Percentiles rank a stretch among this genome's conserved stretches.
Conservation (phyloP, 176 grass and related monocot genomes). For the Musa itinerans region DNA sequence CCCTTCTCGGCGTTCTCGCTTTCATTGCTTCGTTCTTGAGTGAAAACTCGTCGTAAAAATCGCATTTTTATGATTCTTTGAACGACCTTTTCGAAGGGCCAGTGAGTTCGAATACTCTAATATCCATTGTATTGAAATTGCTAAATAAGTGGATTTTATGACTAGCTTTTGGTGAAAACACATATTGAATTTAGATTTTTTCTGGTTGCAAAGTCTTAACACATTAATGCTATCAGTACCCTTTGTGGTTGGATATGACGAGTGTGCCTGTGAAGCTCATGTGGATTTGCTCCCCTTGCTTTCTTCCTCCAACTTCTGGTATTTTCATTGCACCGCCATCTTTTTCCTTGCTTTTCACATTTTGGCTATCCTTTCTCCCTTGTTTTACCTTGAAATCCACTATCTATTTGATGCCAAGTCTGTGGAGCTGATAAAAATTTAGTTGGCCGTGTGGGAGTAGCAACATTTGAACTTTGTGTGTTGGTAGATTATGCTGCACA, state of each 20-base stretch:
- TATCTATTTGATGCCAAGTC: background rate
- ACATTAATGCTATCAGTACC: background rate
- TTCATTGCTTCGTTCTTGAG: conserved; percentile 5
- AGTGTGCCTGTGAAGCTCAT: conserved; percentile 16
- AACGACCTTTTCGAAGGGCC: background rate
- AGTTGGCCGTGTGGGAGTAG: background rate
- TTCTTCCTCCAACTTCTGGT: conserved; percentile 13
- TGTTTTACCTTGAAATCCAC: background rate
- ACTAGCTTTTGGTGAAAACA: background rate
- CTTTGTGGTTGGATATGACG: background rate
- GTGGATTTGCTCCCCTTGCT: conserved; percentile 25
- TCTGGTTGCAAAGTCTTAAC: no score
- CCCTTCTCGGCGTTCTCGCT: conserved; percentile 4
- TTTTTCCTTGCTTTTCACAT: background rate
- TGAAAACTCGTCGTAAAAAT: conserved; percentile 6
- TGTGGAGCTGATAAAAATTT: background rate
- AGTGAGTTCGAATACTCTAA: no score
- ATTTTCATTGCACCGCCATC: background rate
- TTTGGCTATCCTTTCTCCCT: background rate
- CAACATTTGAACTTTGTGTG: background rate
- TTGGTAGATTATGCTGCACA: conserved; percentile 1
- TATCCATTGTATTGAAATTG: background rate
- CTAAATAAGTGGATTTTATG: background rate
- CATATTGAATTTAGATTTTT: background rate
- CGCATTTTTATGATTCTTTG: conserved; percentile 1